Conservation (phyloP, 768 basidiomycete species). For the Suillus americanus region DNA sequence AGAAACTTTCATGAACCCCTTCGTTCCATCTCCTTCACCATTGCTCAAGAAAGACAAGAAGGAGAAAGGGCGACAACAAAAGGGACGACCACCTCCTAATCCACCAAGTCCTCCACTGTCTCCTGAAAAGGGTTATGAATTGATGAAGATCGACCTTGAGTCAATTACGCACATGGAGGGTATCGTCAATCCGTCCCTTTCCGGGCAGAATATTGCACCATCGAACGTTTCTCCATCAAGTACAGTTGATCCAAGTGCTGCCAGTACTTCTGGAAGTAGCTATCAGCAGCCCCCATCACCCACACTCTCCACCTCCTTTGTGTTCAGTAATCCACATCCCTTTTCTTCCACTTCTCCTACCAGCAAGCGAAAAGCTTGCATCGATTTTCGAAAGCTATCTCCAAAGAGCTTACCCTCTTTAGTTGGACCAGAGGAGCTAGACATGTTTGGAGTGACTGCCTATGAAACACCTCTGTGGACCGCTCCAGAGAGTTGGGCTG, state of each 20-base stretch:
- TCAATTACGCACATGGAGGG: slow-evolving; percentile 68
- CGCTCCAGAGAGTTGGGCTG: slow-evolving; percentile 78
- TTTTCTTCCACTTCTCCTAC: slow-evolving; percentile 26
- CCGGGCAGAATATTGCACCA: slow-evolving; percentile 15
- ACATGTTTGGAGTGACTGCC: slow-evolving; percentile 5
- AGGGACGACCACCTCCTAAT: slow-evolving; percentile 23
- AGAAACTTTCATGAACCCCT: slow-evolving; percentile 1
- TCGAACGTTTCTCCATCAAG: slow-evolving; percentile 18
- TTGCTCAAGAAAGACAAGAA: slow-evolving; percentile 34
- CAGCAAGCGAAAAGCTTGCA: slow-evolving; percentile 23
- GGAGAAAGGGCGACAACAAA: slow-evolving; percentile 25
- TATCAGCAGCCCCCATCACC: slow-evolving; percentile 29
- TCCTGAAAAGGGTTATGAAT: slow-evolving; percentile 22
- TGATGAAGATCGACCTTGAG: slow-evolving; percentile 27
- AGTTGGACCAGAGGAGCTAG: slow-evolving; percentile 12
- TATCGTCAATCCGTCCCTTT: slow-evolving; percentile 54
- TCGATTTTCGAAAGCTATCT: slow-evolving; percentile 44
- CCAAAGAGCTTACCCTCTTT: slow-evolving; percentile 43
- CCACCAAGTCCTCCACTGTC: slow-evolving; percentile 17
- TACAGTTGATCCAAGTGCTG: slow-evolving; percentile 29
- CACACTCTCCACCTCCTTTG: slow-evolving; percentile 34
- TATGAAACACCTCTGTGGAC: slow-evolving; percentile 49
- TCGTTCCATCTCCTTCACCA: slow-evolving; percentile 15
- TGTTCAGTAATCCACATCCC: slow-evolving; percentile 36
- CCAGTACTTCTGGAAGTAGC: slow-evolving; percentile 41